Base-by-base conservation (phyloP, 176 grass and related monocot species). In the Zoysia pacifica region DNA sequence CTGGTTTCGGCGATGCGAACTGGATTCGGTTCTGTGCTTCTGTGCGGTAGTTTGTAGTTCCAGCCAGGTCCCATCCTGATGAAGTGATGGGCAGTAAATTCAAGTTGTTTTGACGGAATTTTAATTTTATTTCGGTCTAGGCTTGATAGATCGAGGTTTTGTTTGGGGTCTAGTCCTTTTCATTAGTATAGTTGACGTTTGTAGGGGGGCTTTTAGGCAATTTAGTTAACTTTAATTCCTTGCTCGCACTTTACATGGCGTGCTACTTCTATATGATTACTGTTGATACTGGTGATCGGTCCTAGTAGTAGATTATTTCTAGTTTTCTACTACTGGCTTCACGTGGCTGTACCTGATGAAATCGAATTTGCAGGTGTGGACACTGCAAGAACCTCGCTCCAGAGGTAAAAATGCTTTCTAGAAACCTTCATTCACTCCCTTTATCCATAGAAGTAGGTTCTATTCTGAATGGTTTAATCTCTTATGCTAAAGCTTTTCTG, bases 321-420 rank as follows among this genome's bases (percentile, higher is more conserved):
- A 15, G 38, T n/a, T 42, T 63, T 13, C 6, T 16, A 58, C 55
- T 58, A 58, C 6, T 16, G 52, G 18, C 15, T 55, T 40, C 16
- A 3, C 13, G 62, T 51, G 28, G 1, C 7, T 9, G 7, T 62
- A 18, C 49, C 70, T 87, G 72, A 85, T 77, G 16, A 4, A 63
- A 60, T 64, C 1, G 15, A 41, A 7, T 74, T 79, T 76, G 35
- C 70, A 99, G 96, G 96, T 99, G 96, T 93, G 96, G 90, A 20
- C 96, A 94, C 74, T 99, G 96, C 84, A 94, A 93, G 75, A 84
- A 43, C 2, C 92, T 99, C 0, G 90, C 92, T 63, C 96, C 96
- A 18, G 92, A 99, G 92, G 95, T 98, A n/a, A 94, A 73, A 56
- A n/a, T n/a, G 16, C 16, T n/a, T 56, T 56, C 2, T 58, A 2